Percentiles rank a stretch among this genome's conserved stretches.
Evolutionary conservation across 352 stramenopile genomes (phyloP).

Genomic region (Globisporangium alternatum): DNA sequence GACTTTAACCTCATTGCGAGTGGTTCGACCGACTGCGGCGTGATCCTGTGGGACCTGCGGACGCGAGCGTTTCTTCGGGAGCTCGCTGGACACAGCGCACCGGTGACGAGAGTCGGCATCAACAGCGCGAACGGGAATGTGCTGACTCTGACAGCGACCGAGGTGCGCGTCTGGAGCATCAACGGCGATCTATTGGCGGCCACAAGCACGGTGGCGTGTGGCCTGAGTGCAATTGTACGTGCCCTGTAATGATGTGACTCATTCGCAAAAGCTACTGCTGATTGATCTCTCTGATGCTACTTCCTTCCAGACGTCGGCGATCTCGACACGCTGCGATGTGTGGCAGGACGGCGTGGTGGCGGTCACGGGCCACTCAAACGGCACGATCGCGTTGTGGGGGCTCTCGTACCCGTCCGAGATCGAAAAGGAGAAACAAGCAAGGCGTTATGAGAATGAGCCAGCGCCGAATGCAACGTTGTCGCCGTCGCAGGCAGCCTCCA

Average conservation of each 20-base stretch:
- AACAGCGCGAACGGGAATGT: constrained; percentile 71
- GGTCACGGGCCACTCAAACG: constrained; percentile 66
- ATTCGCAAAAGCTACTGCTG: not conserved
- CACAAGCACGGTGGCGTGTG: constrained; percentile 35
- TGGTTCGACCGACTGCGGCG: constrained; percentile 49
- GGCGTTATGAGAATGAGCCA: constrained; percentile 5
- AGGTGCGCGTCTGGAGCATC: constrained; percentile 75
- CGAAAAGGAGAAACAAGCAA: constrained; percentile 21
- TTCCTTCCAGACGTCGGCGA: constrained; percentile 37
- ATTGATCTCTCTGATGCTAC: constrained; percentile 3
- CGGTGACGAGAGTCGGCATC: constrained; percentile 57
- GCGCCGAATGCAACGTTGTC: not conserved
- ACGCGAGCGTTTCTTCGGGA: constrained; percentile 58
- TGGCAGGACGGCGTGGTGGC: constrained; percentile 72
- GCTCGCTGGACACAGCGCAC: constrained; percentile 42
- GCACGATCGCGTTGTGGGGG: constrained; percentile 72
- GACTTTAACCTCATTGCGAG: constrained; percentile 69
- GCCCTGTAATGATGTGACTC: too few species aligned
- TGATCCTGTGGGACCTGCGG: constrained; percentile 72
- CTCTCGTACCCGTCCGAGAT: constrained; percentile 61
- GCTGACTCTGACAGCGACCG: constrained; percentile 39
- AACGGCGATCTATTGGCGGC: constrained; percentile 71
- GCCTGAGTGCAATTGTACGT: constrained; percentile 57
- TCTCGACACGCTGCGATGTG: constrained; percentile 67
- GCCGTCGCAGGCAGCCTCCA: not conserved